These are phyloP conservation scores for Westerdykella sp. DNA, from an alignment of 2,329 filamentous ascomycete species.

Conservation along the genomic window DNA sequence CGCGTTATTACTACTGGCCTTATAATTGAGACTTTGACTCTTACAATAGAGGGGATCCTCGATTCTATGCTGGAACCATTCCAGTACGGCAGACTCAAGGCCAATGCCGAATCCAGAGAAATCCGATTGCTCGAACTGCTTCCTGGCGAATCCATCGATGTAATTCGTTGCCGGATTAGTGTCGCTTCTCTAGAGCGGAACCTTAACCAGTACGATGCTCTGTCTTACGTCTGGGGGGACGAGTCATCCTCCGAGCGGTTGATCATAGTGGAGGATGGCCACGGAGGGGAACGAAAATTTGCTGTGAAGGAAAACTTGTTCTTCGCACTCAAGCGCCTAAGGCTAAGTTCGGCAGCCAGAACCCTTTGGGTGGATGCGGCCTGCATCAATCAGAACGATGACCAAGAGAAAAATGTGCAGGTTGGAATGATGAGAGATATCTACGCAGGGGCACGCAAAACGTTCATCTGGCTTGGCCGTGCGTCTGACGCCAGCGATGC, in stretches of 20 bases:
- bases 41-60: no score
- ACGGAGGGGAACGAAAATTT: background rate
- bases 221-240: conserved; percentile 11
- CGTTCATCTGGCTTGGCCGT: conserved; percentile 12
- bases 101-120: no score
- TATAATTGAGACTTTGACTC: no score
- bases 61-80: no score
- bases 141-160: no score
- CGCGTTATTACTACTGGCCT: no score
- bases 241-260: background rate
- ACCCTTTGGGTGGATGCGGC: conserved; percentile 11
- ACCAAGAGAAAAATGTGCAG: conserved; percentile 9
- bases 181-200: background rate
- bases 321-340: conserved; percentile 3
- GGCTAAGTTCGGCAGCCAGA: background rate
- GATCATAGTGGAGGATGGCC: background rate
- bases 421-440: conserved; percentile 13
- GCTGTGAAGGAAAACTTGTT: conserved; percentile 9
- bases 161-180: no score
- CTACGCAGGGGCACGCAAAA: conserved; percentile 5
- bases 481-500: conserved; percentile 1
- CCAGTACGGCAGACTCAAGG: no score
- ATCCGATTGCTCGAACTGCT: no score
- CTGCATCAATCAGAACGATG: conserved; percentile 13
- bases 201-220: conserved; percentile 6